phyloP scores from a whole-genome alignment of 805 yeast genomes.

The Komagataella ulmi region DNA sequence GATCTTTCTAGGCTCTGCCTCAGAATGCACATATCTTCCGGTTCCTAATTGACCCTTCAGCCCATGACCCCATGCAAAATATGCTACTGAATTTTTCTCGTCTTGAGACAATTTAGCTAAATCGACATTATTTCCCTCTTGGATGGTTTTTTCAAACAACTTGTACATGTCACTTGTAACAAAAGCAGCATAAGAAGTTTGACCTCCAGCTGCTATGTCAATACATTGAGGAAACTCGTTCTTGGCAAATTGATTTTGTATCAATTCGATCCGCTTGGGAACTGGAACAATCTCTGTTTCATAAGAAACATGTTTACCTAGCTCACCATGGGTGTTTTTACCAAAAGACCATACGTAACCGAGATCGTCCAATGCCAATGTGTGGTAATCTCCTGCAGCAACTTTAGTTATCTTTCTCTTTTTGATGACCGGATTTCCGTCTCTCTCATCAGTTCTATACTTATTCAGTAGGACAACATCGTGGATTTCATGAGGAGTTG shows the following conservation, averaged over 20 bases:
- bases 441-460: constrained; percentile 13
- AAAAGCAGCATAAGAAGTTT: constrained; percentile 41
- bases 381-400: constrained; percentile 65
- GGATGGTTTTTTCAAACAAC: constrained; percentile 17
- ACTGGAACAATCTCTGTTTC: constrained; percentile 56
- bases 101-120: constrained; percentile 8
- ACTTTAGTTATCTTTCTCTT: constrained; percentile 40
- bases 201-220: constrained; percentile 58
- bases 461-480: constrained; percentile 49
- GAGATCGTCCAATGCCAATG: constrained; percentile 51
- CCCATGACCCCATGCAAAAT: constrained; percentile 73
- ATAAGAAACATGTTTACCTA: constrained; percentile 56
- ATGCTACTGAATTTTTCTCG: constrained; percentile 17
- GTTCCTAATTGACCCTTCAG: constrained; percentile 77
- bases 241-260: constrained; percentile 24
- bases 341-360: constrained; percentile 84
- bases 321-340: constrained; percentile 70
- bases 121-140: constrained; percentile 3
- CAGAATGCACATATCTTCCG: constrained; percentile 64
- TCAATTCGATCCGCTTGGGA: constrained; percentile 42
- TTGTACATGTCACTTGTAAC: constrained; percentile 20
- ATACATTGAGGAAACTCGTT: constrained; percentile 31
- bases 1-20: constrained; percentile 49
- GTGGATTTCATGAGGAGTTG: constrained; percentile 30
- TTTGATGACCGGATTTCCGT: constrained; percentile 3